Conservation (phyloP, 2,329 filamentous ascomycete genomes). For the Fusarium guadeloupense region DNA sequence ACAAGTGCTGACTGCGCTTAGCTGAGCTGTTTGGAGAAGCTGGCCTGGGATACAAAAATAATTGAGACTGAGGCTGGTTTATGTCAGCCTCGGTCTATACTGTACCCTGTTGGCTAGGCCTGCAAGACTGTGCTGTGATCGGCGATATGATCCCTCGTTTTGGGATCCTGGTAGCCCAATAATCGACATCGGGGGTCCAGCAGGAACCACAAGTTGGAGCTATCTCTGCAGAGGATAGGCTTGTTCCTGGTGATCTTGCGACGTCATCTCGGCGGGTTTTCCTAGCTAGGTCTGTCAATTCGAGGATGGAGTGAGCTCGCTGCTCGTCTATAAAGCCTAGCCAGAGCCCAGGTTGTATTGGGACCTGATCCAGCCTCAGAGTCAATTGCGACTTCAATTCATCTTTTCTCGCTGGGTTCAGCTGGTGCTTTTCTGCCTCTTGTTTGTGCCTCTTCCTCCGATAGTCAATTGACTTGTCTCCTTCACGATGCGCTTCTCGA, state of each 20-base stretch:
- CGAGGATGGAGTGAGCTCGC: conserved; percentile 10
- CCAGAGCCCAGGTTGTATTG: conserved; percentile 5
- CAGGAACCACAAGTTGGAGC: conserved; percentile 11
- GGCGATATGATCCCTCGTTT: conserved; percentile 20
- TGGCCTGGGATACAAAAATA: not conserved
- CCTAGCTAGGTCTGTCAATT: conserved; percentile 31
- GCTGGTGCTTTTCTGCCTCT: not conserved
- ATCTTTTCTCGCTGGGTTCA: conserved; percentile 5
- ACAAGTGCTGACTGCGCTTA: conserved; percentile 16
- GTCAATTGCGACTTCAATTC: conserved; percentile 16
- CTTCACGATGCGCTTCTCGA: conserved; percentile 47
- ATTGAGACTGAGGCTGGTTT: not conserved
- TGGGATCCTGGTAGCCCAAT: conserved; percentile 27
- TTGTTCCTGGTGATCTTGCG: conserved; percentile 17
- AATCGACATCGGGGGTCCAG: conserved; percentile 30
- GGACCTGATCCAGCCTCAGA: conserved; percentile 19
- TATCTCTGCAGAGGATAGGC: conserved; percentile 15
- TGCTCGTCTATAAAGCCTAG: conserved; percentile 32
- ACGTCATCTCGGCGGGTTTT: conserved; percentile 26
- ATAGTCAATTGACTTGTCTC: conserved; percentile 14
- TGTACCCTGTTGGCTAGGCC: not conserved
- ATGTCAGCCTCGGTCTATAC: not conserved
- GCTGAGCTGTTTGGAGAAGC: not conserved
- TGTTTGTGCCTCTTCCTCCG: not conserved
- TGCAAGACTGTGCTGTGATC: conserved; percentile 22